A percentile compares a stretch with the other conserved stretches of the same genome.
These are phyloP conservation scores for Fonsecaea multimorphosa DNA, from an alignment of 2,329 filamentous ascomycete genomes.

Conservation along the genomic window DNA sequence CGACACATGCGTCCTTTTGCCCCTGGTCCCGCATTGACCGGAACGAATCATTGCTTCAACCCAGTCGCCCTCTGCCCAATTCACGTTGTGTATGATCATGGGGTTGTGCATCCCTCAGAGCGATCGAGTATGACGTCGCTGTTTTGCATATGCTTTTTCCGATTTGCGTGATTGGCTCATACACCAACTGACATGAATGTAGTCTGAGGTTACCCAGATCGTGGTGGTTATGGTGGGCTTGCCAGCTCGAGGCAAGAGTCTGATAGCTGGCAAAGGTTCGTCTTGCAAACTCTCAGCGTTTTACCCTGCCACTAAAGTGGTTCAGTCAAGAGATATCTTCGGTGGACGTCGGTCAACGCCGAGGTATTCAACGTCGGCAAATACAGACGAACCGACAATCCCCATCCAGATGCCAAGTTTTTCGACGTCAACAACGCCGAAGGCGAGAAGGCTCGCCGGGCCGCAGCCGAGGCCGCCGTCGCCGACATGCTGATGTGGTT, in stretches of 20 bases:
- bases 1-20: conserved; percentile 2
- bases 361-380: conserved; percentile 97
- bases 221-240: conserved; percentile 99
- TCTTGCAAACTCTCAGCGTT: too few species aligned
- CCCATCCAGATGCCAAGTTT: conserved; percentile 90
- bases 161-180: background rate
- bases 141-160: conserved; percentile 1
- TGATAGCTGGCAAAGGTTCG: conserved; percentile 94
- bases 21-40: conserved; percentile 1
- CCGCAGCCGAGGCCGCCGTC: conserved; percentile 89
- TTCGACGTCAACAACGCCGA: conserved; percentile 91
- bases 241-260: conserved; percentile 92
- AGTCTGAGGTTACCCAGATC: conserved; percentile 83
- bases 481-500: conserved; percentile 97
- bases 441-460: conserved; percentile 84
- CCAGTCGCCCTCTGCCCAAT: background rate
- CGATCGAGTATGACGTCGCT: conserved; percentile 29
- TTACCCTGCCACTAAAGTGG: conserved; percentile 16
- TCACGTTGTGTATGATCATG: conserved; percentile 15
- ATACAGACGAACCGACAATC: conserved; percentile 87
- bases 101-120: conserved; percentile 24
- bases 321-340: conserved; percentile 86
- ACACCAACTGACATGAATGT: conserved; percentile 24
- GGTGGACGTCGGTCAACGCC: conserved; percentile 93
- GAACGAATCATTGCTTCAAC: background rate